Conservation (phyloP, 306 rosid species). For the Boehmeria nivea region DNA sequence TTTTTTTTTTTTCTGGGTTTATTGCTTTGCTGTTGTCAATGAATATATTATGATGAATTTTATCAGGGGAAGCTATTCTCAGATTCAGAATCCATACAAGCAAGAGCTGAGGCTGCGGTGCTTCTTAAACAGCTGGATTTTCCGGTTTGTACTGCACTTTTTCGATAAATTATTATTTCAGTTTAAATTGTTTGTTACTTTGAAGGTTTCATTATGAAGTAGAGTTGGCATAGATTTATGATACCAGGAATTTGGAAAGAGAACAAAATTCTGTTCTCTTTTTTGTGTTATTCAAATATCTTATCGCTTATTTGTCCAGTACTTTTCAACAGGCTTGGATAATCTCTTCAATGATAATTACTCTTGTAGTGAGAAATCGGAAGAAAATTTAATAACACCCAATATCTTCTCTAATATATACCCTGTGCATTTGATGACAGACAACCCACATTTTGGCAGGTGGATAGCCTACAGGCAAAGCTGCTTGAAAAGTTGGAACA, state of each 20-base stretch:
- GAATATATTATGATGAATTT: constrained; percentile 24
- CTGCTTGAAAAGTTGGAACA: constrained; percentile 80
- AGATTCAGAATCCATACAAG: constrained; percentile 84
- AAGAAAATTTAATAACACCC: neutral
- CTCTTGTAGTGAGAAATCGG: neutral
- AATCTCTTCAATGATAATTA: neutral
- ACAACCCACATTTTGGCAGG: constrained; percentile 48
- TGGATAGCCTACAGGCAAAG: constrained; percentile 70
- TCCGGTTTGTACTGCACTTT: constrained; percentile 50
- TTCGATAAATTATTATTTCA: too few species aligned
- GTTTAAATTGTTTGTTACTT: neutral
- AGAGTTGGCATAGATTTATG: neutral
- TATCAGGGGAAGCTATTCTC: constrained; percentile 82
- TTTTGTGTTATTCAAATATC: neutral
- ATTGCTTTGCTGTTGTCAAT: neutral
- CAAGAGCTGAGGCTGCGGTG: constrained; percentile 93
- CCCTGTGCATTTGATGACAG: constrained; percentile 25
- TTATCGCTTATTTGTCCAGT: too few species aligned
- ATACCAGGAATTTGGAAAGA: constrained; percentile 4
- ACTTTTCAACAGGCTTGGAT: too few species aligned
- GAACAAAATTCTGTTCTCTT: neutral
- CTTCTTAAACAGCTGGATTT: constrained; percentile 90
- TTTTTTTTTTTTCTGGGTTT: neutral
- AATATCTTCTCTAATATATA: constrained; percentile 12
- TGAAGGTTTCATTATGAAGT: neutral